These are phyloP conservation scores for Cyclanthera cordifolia DNA, from an alignment of 306 rosid genomes.

Conservation along the genomic window DNA sequence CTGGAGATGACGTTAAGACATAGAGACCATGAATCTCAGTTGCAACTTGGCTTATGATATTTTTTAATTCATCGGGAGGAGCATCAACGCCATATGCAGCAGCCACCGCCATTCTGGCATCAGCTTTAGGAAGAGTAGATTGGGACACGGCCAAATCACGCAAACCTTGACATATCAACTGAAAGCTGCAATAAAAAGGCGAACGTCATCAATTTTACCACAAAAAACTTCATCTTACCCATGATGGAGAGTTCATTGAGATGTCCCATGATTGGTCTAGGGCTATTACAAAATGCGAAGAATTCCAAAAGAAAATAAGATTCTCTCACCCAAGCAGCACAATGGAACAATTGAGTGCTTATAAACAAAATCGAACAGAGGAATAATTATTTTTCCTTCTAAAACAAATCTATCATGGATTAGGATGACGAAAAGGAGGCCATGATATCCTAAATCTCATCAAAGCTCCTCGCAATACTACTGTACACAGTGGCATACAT, in stretches of 20 bases:
- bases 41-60: slow-evolving; percentile 50
- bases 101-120: slow-evolving; percentile 46
- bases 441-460: slow-evolving; percentile 3
- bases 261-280: not conserved
- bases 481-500: not conserved
- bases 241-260: not conserved
- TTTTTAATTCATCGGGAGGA: slow-evolving; percentile 59
- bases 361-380: not conserved
- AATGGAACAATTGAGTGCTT: not conserved
- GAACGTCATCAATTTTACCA: not conserved
- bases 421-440: not conserved
- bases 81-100: slow-evolving; percentile 44
- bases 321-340: not conserved
- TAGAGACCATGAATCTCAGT: slow-evolving; percentile 52
- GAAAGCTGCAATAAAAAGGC: slow-evolving; percentile 48
- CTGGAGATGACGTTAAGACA: slow-evolving; percentile 52
- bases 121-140: slow-evolving; percentile 42
- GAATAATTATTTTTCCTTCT: not conserved
- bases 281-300: not conserved
- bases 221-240: not conserved
- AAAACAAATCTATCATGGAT: not conserved
- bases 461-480: not conserved
- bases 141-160: slow-evolving; percentile 43
- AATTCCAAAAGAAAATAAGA: not conserved
- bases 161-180: slow-evolving; percentile 53